Evolutionary conservation across 176 grass and related monocot species (phyloP).

Genomic region (Saccharum spontaneum): DNA sequence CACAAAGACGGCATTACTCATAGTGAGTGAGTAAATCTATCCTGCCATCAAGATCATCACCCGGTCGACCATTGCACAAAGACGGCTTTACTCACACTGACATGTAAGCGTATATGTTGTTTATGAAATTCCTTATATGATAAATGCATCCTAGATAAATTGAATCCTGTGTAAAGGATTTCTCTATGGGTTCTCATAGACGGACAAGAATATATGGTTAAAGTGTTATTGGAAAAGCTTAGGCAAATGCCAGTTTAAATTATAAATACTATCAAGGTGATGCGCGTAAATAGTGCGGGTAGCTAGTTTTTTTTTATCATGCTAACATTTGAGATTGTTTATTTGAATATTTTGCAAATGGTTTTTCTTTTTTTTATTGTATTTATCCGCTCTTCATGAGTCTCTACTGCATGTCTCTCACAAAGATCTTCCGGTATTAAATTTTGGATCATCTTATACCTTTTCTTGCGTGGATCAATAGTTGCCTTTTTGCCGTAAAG

Average conservation of each 20-base stretch:
- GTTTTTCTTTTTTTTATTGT: too few relatives aligned
- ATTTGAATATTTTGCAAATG: too few relatives aligned
- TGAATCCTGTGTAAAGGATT: neutral
- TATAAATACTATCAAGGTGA: neutral
- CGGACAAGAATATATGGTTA: neutral
- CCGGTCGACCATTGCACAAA: neutral
- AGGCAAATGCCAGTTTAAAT: neutral
- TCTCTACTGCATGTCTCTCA: too few relatives aligned
- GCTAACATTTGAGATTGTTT: too few relatives aligned
- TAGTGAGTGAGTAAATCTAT: constrained; percentile 15
- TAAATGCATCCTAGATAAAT: neutral
- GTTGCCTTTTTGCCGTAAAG: too few relatives aligned
- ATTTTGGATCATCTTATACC: too few relatives aligned
- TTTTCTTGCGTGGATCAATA: too few relatives aligned
- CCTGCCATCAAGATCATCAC: constrained; percentile 10
- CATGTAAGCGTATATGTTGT: neutral
- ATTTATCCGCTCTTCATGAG: too few relatives aligned
- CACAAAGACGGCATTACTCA: neutral
- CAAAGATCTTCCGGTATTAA: too few relatives aligned
- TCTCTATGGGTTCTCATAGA: neutral
- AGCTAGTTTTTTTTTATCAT: too few relatives aligned
- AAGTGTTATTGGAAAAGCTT: constrained; percentile 4
- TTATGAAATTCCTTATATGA: neutral
- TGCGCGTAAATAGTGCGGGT: too few relatives aligned
- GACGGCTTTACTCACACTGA: neutral